These are phyloP conservation scores for Eucalyptus paniculata DNA, from an alignment of 345 rosid genomes.

Conservation along the genomic window DNA sequence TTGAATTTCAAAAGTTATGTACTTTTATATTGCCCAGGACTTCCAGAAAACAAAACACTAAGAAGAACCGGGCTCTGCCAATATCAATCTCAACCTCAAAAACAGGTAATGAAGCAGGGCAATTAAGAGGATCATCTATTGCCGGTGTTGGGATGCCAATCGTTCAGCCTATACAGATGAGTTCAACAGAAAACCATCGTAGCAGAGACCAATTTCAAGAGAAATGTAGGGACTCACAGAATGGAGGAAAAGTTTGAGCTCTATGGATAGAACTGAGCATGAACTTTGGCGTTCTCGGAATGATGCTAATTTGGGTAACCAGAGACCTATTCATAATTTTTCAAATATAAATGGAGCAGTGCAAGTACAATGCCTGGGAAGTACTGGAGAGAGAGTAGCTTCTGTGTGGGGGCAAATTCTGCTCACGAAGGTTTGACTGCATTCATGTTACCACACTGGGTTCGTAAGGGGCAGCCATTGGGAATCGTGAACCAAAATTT, in stretches of 20 bases:
- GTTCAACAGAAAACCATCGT: neutral
- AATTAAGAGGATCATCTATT: neutral
- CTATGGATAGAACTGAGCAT: neutral
- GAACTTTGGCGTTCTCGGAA: neutral
- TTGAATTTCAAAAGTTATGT: neutral
- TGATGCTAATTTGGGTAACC: neutral
- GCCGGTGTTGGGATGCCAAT: neutral
- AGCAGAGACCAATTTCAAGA: neutral
- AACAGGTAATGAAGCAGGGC: neutral
- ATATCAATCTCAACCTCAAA: neutral
- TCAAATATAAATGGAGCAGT: neutral
- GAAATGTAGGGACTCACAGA: neutral
- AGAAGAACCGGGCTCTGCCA: neutral
- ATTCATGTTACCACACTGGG: neutral
- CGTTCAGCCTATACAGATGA: neutral
- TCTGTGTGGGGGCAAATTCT: neutral
- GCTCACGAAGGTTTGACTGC: neutral
- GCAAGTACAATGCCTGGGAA: neutral
- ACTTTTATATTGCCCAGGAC: neutral
- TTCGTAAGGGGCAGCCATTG: slow-evolving; percentile 2
- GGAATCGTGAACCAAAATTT: slow-evolving; percentile 1
- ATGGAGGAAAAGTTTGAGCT: neutral
- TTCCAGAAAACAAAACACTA: neutral
- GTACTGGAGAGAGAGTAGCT: neutral
- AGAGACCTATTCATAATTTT: neutral